phyloP scores from a whole-genome alignment of 1,284 basidiomycete genomes.

The Boletus calvinii region DNA sequence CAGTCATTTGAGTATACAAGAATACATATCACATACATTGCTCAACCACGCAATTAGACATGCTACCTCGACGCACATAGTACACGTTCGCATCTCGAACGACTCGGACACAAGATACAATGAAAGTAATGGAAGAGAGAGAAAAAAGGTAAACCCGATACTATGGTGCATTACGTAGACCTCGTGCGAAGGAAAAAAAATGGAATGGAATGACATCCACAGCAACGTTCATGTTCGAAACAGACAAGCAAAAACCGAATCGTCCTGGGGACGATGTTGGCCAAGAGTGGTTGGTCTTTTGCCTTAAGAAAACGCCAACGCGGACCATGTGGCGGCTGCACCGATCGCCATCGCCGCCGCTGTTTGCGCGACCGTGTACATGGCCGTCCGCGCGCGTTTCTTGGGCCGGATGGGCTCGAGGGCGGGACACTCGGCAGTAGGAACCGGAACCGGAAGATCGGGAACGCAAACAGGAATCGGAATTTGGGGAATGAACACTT shows the following conservation, averaged over 20 bases:
- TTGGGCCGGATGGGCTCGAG: conserved; percentile 32
- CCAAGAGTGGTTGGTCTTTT: not conserved
- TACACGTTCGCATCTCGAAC: conserved; percentile 12
- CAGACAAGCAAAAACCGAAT: not conserved
- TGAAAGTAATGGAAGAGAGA: not conserved
- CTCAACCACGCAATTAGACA: conserved; percentile 2
- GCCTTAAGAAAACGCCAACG: conserved; percentile 57
- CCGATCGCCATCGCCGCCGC: conserved; percentile 59
- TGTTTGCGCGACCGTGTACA: conserved; percentile 49
- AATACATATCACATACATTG: conserved; percentile 19
- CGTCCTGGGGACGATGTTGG: not conserved
- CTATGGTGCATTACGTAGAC: not conserved
- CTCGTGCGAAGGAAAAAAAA: not conserved
- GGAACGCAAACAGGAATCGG: not conserved
- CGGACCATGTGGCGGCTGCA: conserved; percentile 66
- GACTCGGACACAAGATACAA: not conserved
- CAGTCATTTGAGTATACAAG: not conserved
- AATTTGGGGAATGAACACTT: conserved; percentile 9
- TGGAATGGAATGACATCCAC: not conserved
- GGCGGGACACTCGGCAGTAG: not conserved
- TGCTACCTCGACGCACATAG: not conserved
- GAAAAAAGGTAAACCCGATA: not conserved
- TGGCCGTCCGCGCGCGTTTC: conserved; percentile 46
- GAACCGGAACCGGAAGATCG: not conserved
- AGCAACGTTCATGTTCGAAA: not conserved